These are phyloP conservation scores for Ophioceras dolichostomum DNA, from an alignment of 2,329 filamentous ascomycete species.

Conservation along the genomic window DNA sequence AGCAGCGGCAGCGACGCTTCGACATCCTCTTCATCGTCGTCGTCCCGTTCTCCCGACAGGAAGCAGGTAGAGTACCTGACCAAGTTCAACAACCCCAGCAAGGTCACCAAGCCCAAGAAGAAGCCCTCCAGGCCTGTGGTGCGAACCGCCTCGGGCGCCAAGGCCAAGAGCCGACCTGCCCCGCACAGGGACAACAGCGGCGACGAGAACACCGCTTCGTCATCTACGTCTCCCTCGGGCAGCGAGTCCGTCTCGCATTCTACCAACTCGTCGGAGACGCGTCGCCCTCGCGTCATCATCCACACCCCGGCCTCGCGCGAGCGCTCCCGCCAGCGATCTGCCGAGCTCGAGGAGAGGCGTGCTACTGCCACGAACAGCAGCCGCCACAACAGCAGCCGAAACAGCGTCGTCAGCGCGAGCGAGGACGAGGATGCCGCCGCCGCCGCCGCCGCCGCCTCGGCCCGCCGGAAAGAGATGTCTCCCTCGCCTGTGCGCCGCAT, in stretches of 20 bases:
- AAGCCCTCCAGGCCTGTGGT: background rate
- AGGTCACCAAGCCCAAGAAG: background rate
- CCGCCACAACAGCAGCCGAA: no score
- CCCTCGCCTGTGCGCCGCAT: no score
- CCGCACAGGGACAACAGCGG: no score
- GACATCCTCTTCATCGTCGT: background rate
- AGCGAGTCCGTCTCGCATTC: background rate
- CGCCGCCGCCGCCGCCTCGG: no score
- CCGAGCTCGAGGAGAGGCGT: no score
- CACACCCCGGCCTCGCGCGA: background rate
- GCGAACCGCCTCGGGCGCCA: no score
- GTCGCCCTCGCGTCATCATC: background rate
- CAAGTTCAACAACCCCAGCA: background rate
- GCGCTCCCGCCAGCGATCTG: slow-evolving; percentile 2
- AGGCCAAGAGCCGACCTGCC: no score
- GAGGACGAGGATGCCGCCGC: no score
- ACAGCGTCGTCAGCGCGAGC: no score
- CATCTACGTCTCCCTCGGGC: background rate
- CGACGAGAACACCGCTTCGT: background rate
- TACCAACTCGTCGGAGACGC: background rate
- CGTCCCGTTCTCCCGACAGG: background rate
- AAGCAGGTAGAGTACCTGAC: background rate
- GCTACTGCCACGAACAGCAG: no score
- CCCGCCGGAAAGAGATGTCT: no score
- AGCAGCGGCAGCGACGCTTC: background rate